Evolutionary conservation across 768 basidiomycete genomes (phyloP).

Genomic region (Boletus patriciae): DNA sequence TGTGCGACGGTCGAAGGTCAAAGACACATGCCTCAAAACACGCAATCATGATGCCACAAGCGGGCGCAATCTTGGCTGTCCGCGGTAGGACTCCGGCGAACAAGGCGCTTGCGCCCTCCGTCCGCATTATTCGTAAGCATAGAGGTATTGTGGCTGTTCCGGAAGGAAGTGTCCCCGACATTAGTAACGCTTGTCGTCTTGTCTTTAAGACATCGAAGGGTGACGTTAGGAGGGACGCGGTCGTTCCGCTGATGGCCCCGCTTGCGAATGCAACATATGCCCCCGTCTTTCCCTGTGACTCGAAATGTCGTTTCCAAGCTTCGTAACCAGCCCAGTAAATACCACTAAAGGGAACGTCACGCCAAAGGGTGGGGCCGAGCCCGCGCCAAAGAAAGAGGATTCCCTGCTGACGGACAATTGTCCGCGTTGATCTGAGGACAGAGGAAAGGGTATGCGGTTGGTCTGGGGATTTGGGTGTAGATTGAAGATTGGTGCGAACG

Average conservation of each 20-base stretch:
- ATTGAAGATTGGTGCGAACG: constrained; percentile 89
- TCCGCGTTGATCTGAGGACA: constrained; percentile 62
- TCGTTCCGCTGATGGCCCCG: constrained; percentile 85
- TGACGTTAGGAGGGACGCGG: constrained; percentile 84
- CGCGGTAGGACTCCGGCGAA: constrained; percentile 87
- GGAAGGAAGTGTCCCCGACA: constrained; percentile 50
- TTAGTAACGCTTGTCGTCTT: constrained; percentile 79
- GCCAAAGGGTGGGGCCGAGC: constrained; percentile 88
- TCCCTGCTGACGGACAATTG: constrained; percentile 63
- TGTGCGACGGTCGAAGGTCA: constrained; percentile 4
- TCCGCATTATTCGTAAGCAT: constrained; percentile 64
- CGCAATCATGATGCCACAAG: constrained; percentile 98
- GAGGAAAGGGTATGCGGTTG: constrained; percentile 78
- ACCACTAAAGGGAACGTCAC: constrained; percentile 97
- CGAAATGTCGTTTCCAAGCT: constrained; percentile 65
- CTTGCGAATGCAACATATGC: constrained; percentile 79
- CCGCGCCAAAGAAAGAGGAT: constrained; percentile 82
- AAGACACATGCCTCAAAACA: constrained; percentile 75
- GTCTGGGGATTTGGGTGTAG: constrained; percentile 69
- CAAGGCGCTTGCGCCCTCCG: constrained; percentile 75
- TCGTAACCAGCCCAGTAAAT: constrained; percentile 98
- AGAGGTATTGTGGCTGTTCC: constrained; percentile 60
- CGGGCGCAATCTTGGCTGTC: constrained; percentile 93
- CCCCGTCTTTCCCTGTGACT: constrained; percentile 53
- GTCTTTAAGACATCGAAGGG: constrained; percentile 98